Evolutionary conservation across 495 filamentous ascomycete genomes (phyloP), one percentile per base, ranked within the genome.

Genomic region (Aspergillus biplanus): DNA sequence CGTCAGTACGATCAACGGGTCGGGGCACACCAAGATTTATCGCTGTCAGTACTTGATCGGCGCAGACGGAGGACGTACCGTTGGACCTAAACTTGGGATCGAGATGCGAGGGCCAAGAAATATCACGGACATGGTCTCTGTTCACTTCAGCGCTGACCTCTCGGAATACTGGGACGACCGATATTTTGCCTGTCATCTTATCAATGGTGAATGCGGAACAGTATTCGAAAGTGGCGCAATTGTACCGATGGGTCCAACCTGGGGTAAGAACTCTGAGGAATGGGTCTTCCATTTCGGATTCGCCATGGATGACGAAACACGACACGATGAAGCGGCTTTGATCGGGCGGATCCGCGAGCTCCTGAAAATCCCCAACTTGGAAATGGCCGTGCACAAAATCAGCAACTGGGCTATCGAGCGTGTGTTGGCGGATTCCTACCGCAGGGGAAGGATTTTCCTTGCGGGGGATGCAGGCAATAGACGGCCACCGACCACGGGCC

Each of bases 381-480:
- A 34, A 31, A 34, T 56, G 3, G n/a, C 4, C 13, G 31, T 56
- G 13, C 54, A 35, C 31, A 56, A 21, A 4, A 44, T 37, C n/a
- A 56, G 54, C 54, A 6, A 56, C 33, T 56, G 54, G 54, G 15
- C 27, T 32, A 15, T 56, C n/a, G 33, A 56, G 31, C 13, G n/a
- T 4, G 54, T 56, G 9, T 33, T 56, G 31, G 54, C 54, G 2
- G 54, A 56, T 31, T 9, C 13, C 8, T 56, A 35, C 21, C 32
- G 54, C 34, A 32, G 5, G 31, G 54, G 54, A 15, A 27, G 78
- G 5, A 64, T 86, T 5, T 78, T 86, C 46, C 67, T 86, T 1
- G 82, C 76, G 15, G 83, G 83, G 16, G 83, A 86, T 65, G 75
- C 82, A 4, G 80, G 78, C 1, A 82, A 85, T 66, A 78, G 77